Percentiles rank a stretch among this genome's conserved stretches.
Conservation (phyloP, 2,329 filamentous ascomycete genomes). For the Aspergillus sp. region DNA sequence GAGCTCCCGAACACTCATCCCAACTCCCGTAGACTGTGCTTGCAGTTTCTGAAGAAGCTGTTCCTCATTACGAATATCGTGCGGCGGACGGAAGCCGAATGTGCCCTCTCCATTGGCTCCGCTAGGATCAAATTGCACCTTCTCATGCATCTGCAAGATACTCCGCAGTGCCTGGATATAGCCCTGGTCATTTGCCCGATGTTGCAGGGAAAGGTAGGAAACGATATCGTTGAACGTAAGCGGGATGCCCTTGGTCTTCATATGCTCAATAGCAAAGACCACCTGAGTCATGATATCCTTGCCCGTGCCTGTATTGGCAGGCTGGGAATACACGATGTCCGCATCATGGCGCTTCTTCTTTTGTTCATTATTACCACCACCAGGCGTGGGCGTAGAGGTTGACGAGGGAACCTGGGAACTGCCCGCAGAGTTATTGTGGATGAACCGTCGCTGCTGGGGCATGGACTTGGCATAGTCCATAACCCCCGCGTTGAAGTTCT, state of each 20-base stretch:
- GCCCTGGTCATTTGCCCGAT: slow-evolving; percentile 57
- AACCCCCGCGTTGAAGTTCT: slow-evolving; percentile 61
- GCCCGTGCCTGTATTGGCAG: slow-evolving; percentile 72
- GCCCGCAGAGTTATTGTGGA: slow-evolving; percentile 59
- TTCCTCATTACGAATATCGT: slow-evolving; percentile 75
- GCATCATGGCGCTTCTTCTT: slow-evolving; percentile 62
- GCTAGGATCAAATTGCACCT: slow-evolving; percentile 57
- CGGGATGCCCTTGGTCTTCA: slow-evolving; percentile 68
- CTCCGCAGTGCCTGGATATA: slow-evolving; percentile 64
- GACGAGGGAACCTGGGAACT: slow-evolving; percentile 51
- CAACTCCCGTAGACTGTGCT: slow-evolving; percentile 74
- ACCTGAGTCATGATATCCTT: slow-evolving; percentile 83
- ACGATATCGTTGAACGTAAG: slow-evolving; percentile 75
- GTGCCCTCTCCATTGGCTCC: slow-evolving; percentile 68
- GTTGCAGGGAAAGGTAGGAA: slow-evolving; percentile 72
- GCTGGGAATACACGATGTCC: slow-evolving; percentile 68
- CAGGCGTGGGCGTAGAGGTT: slow-evolving; percentile 31
- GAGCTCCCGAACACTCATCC: slow-evolving; percentile 81
- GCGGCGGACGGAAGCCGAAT: slow-evolving; percentile 82
- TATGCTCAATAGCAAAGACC: slow-evolving; percentile 79
- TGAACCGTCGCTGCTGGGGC: slow-evolving; percentile 51
- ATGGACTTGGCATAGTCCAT: slow-evolving; percentile 65
- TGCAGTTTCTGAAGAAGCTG: slow-evolving; percentile 81
- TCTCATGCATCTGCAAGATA: slow-evolving; percentile 66
- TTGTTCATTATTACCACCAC: slow-evolving; percentile 34